Percentiles rank a stretch among this genome's conserved stretches.
Conservation (phyloP, 306 rosid genomes). For the Potentilla sterilis region DNA sequence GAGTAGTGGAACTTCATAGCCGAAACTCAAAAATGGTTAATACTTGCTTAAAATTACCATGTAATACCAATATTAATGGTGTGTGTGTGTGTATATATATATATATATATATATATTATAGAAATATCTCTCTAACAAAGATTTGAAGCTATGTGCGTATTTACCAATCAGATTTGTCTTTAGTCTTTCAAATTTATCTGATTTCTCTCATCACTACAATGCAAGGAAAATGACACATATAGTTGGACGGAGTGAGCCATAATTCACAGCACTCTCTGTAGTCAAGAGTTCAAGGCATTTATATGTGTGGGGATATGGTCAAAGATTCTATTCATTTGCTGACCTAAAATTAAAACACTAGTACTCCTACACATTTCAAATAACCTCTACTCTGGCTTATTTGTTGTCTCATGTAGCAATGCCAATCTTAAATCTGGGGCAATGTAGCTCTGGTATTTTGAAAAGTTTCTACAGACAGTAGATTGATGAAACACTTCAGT, state of each 20-base stretch:
- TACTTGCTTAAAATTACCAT: background rate
- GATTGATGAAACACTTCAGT: background rate
- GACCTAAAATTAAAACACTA: background rate
- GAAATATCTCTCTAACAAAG: background rate
- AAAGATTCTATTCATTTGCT: conserved; percentile 10
- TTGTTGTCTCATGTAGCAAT: background rate
- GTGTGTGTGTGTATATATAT: too few relatives aligned
- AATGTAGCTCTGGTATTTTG: background rate
- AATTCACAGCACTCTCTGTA: background rate
- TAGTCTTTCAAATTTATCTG: background rate
- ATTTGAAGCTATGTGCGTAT: background rate
- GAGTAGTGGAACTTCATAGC: background rate
- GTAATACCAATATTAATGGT: background rate
- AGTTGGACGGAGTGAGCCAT: background rate
- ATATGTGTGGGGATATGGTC: background rate
- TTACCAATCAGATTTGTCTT: background rate
- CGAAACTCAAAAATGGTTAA: background rate
- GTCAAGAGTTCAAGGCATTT: background rate
- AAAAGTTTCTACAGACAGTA: background rate
- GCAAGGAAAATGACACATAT: conserved; percentile 7
- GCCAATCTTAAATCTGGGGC: background rate
- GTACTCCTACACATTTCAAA: background rate
- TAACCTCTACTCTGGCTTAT: background rate
- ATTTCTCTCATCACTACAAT: background rate
- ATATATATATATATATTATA: too few relatives aligned